Percentiles rank a stretch among this genome's conserved stretches.
Conservation (phyloP, 257 asterid genomes). For the Rehmannia glutinosa region DNA sequence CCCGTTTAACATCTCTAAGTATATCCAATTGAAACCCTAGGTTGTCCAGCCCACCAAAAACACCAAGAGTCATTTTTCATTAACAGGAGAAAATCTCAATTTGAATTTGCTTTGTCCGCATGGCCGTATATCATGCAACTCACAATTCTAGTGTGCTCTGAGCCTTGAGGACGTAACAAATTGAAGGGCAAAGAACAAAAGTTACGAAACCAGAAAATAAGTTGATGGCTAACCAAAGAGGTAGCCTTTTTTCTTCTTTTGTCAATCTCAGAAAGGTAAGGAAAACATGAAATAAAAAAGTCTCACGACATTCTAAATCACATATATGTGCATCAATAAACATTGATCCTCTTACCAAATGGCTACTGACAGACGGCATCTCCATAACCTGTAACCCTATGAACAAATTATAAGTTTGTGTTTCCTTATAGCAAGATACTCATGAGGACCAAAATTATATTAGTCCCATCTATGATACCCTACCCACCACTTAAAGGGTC, state of each 20-base stretch:
- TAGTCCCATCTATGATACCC: conserved; percentile 8
- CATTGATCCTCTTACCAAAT: conserved; percentile 13
- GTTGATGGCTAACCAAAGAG: not conserved
- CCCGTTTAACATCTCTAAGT: too few relatives aligned
- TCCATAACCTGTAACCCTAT: conserved; percentile 4
- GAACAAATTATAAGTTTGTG: not conserved
- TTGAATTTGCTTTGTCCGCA: too few relatives aligned
- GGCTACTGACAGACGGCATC: conserved; percentile 6
- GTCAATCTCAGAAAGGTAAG: not conserved
- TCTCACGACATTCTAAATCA: not conserved
- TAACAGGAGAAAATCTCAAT: too few relatives aligned
- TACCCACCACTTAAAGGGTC: not conserved
- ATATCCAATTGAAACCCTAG: too few relatives aligned
- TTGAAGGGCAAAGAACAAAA: not conserved
- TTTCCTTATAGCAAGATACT: not conserved
- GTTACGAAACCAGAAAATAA: not conserved
- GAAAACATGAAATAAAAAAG: not conserved
- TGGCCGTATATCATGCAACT: not conserved
- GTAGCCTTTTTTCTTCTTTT: not conserved
- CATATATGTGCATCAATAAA: conserved; percentile 18
- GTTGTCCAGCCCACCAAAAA: too few relatives aligned
- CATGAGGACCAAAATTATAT: not conserved
- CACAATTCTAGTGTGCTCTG: not conserved
- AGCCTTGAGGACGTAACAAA: not conserved
- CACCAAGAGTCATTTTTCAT: too few relatives aligned